Conservation (phyloP, 1,139 yeast species). For the Groenewaldozyma sp. region DNA sequence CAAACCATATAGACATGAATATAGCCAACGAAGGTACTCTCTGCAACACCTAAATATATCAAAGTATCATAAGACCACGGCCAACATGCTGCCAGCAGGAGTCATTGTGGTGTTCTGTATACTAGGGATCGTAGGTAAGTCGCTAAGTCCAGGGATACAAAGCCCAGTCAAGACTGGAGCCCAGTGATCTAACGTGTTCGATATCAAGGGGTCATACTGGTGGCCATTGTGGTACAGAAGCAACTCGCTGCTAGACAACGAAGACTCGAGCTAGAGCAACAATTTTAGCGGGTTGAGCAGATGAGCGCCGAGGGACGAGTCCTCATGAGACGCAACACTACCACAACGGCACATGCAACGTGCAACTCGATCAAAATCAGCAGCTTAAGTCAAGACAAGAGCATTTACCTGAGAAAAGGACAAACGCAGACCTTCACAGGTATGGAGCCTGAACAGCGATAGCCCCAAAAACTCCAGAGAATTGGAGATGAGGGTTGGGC, state of each 20-base stretch:
- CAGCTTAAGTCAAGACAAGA: too few species aligned
- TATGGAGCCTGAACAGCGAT: neutral
- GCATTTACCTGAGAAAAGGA: neutral
- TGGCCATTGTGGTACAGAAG: neutral
- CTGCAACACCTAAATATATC: neutral
- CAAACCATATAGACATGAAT: neutral
- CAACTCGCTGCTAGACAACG: neutral
- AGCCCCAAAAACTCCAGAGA: too few species aligned
- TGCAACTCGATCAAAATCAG: too few species aligned
- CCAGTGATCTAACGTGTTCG: neutral
- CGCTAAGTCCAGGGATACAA: too few species aligned
- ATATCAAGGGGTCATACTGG: neutral
- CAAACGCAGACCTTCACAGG: neutral
- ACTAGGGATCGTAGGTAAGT: neutral
- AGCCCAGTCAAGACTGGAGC: too few species aligned
- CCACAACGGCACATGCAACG: too few species aligned
- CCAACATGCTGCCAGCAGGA: slow-evolving; percentile 1
- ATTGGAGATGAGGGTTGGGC: too few species aligned
- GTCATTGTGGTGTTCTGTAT: neutral
- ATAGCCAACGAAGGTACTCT: neutral
- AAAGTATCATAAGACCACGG: too few species aligned
- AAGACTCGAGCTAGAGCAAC: neutral
- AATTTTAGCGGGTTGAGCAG: neutral
- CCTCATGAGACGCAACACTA: neutral
- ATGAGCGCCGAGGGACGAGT: neutral